phyloP scores from a whole-genome alignment of 352 stramenopile species.

The Phytophthora agathidicida region DNA sequence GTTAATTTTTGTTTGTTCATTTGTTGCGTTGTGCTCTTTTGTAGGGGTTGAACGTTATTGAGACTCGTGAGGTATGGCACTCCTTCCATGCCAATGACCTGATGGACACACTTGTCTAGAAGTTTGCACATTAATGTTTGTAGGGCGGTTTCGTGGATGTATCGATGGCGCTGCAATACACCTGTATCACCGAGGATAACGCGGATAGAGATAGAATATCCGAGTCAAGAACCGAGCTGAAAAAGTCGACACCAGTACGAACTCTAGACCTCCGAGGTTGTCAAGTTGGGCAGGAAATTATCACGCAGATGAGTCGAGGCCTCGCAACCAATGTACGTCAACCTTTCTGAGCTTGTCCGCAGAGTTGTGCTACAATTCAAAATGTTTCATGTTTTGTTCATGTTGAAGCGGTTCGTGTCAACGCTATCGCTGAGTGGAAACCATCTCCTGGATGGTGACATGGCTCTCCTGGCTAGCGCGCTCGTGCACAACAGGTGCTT shows the following conservation, averaged over 20 bases:
- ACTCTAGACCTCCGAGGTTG: constrained; percentile 62
- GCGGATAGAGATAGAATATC: constrained; percentile 9
- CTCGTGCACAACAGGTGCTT: constrained; percentile 61
- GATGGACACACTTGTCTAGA: not conserved
- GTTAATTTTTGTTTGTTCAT: not conserved
- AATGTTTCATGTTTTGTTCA: no score
- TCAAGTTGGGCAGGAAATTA: constrained; percentile 45
- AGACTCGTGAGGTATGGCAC: constrained; percentile 38
- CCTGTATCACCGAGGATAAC: constrained; percentile 7
- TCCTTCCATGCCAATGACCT: not conserved
- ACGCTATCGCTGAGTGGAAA: constrained; percentile 72
- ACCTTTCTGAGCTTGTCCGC: not conserved
- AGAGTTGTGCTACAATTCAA: no score
- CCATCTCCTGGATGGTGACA: constrained; percentile 57
- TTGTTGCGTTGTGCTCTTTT: not conserved
- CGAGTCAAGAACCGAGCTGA: not conserved
- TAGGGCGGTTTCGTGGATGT: constrained; percentile 44
- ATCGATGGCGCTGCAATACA: constrained; percentile 5
- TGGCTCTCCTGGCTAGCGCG: constrained; percentile 54
- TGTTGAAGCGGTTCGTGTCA: constrained; percentile 71
- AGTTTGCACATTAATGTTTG: not conserved
- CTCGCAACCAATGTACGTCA: constrained; percentile 61
- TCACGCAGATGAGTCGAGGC: constrained; percentile 46
- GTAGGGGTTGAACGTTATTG: constrained; percentile 45
- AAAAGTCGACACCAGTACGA: constrained; percentile 14